phyloP scores from a whole-genome alignment of 768 basidiomycete genomes.

The Suillus tomentosus region DNA sequence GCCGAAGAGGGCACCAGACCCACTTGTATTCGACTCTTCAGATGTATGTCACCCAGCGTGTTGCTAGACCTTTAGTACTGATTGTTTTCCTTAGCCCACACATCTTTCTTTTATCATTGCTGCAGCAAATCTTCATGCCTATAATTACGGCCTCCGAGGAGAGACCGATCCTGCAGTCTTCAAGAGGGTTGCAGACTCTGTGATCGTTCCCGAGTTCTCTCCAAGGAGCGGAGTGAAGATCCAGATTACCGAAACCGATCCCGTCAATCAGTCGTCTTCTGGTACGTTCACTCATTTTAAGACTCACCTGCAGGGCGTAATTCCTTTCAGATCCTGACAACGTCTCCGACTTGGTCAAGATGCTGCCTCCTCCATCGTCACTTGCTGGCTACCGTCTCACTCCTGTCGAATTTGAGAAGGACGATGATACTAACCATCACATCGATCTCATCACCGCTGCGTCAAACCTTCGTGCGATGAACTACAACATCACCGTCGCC shows the following conservation, averaged over 20 bases:
- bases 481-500: constrained; percentile 86
- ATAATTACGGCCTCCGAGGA: constrained; percentile 95
- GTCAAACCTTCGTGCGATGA: constrained; percentile 93
- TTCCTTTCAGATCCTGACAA: constrained; percentile 48
- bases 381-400: constrained; percentile 94
- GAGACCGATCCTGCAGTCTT: constrained; percentile 78
- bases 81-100: constrained; percentile 53
- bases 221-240: constrained; percentile 91
- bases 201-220: constrained; percentile 90
- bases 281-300: constrained; percentile 22
- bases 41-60: constrained; percentile 60
- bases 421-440: constrained; percentile 96
- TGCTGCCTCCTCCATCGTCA: constrained; percentile 86
- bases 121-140: constrained; percentile 95
- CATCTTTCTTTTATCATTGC: constrained; percentile 91
- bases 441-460: constrained; percentile 99
- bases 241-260: constrained; percentile 92
- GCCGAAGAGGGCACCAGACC: constrained; percentile 94
- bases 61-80: constrained; percentile 10
- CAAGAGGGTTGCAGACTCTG: constrained; percentile 80
- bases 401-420: constrained; percentile 98
- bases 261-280: constrained; percentile 58
- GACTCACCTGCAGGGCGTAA: constrained; percentile 11
- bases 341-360: constrained; percentile 54
- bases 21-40: constrained; percentile 81